Base-by-base conservation (phyloP, 306 rosid species). In the Lathyrus sativus region DNA sequence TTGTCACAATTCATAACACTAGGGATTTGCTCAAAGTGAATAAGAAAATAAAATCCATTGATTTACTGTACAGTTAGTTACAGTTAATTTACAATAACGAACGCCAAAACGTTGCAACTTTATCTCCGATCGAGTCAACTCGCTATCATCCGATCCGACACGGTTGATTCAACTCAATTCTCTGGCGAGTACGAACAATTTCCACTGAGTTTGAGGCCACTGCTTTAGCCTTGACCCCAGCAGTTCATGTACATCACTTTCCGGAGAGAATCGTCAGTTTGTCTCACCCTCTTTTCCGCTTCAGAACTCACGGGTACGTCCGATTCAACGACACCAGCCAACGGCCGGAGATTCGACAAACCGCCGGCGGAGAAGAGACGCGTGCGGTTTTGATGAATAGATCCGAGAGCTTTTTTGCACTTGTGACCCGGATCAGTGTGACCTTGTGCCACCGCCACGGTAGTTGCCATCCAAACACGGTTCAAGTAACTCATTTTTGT, bases 201-300 rank as follows among this genome's bases (percentile, higher is more conserved):
- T 86, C 45, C 31, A 42, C 26, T 54, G 22, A 13, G 4, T 4
- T 62, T 62, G 15, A 41, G 3, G 17, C 10, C 15, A 38, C 3
- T 62, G 4, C 9, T 62, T 19, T 62, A 60, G 29, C 11, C 35
- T 54, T 9, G 45, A 1, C 56, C 56, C 56, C 56, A 50, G 29
- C 33, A 93, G 70, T 81, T 93, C 81, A 90, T 56, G 87, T 86
- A 93, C 98, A 92, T 92, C 22, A 90, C 96, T 70, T 81, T 73
- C 74, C 80, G 76, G 44, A 93, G 81, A 68, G 96, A 90, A 56
- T 93, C 98, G 11, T 92, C 95, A 6, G 89, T 55, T 31, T 85
- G 87, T 41, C 28, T 66, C 41, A 59, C 65, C 9, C 65, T 73
- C 4, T 82, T 77, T 0, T 70, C 78, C 14, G 13, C 80, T 26